Base-by-base conservation (phyloP, 371 early-diverging fungal genomes). In the Mucor velutinosus region DNA sequence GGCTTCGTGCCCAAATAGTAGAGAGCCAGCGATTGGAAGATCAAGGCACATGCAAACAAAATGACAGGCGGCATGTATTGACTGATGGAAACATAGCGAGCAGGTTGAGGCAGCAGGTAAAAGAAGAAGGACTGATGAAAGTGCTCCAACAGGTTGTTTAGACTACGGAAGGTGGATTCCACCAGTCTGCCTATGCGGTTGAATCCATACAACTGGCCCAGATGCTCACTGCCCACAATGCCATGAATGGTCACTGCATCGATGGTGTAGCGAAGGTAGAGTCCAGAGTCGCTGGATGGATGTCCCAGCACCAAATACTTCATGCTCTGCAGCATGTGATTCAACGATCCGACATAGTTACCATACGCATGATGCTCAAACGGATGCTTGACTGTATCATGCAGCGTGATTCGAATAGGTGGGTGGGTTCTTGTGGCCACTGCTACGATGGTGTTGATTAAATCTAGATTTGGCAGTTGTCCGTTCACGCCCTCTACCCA, bases 81-180 rank as follows among this genome's bases (percentile, higher is more conserved):
- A 29, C 93, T 92, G 49, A 98, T 92, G 1, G 97, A 95, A 14
- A 96, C 91, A 79, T 93, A 96, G 27, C 85, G 85, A 19, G 78
- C 66, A 25, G 91, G 85, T 15, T 86, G 82, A n/a, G 93, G 91
- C 68, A 97, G 82, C 15, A 96, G 77, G 75, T 98, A 98, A 68
- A 97, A 96, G 84, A 95, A 96, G 82, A 93, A 97, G 10, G 97
- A 93, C 69, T 97, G 98, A 70, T 98, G 99, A 35, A 98, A 87
- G 64, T 94, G 91, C 70, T 98, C 99, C 43, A 98, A 82, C 53
- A 98, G 73, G 74, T 97, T 97, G 83, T 94, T 97, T 59, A 96
- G 78, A 65, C 94, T 94, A 55, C 96, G 90, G 67, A 94, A 81
- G 0, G 90, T 82, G 0, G 93, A 89, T 73, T 98, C 99, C 3